phyloP scores from a whole-genome alignment of 2,329 filamentous ascomycete species.

The Ophiostoma sp. region DNA sequence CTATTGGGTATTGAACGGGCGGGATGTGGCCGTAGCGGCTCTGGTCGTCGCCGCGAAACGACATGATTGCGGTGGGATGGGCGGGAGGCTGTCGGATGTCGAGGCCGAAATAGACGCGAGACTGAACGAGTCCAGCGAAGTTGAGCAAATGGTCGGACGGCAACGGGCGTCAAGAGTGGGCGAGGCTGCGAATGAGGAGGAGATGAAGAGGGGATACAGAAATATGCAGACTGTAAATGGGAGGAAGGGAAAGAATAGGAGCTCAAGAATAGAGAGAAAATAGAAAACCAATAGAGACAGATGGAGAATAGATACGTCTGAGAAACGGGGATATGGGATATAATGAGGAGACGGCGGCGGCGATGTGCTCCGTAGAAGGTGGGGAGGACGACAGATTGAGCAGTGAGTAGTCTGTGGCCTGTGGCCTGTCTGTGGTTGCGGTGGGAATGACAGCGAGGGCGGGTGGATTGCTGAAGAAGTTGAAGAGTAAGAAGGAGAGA shows the following conservation, averaged over 20 bases:
- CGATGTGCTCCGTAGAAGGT: constrained; percentile 12
- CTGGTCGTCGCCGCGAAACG: constrained; percentile 58
- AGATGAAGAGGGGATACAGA: neutral
- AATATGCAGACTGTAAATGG: neutral
- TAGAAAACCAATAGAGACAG: no score
- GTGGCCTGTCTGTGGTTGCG: neutral
- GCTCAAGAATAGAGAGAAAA: neutral
- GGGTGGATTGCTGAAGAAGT: constrained; percentile 7
- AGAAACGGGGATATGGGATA: neutral
- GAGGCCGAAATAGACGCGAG: neutral
- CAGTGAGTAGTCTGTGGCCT: neutral
- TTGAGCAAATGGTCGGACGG: neutral
- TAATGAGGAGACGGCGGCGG: neutral
- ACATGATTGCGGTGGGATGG: constrained; percentile 43
- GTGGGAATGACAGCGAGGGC: constrained; percentile 1
- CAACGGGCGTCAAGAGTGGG: neutral
- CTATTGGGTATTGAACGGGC: constrained; percentile 58
- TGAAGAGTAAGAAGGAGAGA: neutral
- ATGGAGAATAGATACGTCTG: neutral
- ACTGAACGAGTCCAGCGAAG: neutral
- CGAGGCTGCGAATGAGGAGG: neutral
- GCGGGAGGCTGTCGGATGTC: neutral
- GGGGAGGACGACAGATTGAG: neutral
- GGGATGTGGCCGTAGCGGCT: constrained; percentile 62
- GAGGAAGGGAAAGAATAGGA: neutral